phyloP scores from a whole-genome alignment of 2,329 filamentous ascomycete genomes.

The Chrysosporium keratinophilum region DNA sequence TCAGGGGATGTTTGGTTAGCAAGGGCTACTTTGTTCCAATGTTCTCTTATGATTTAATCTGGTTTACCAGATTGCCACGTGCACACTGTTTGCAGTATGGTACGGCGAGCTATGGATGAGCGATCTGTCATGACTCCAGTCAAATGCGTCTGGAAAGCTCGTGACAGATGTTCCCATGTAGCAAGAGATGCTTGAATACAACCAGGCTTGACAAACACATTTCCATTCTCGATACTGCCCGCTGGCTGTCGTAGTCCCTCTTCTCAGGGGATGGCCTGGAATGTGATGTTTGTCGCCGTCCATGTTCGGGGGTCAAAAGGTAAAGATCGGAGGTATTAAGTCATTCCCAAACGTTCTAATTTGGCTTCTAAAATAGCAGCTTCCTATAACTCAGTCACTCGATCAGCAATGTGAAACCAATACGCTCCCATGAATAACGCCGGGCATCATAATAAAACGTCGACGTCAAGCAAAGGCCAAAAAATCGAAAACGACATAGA shows the following conservation, averaged over 20 bases:
- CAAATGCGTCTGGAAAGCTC: background rate
- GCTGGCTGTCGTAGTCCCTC: background rate
- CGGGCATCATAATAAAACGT: constrained; percentile 5
- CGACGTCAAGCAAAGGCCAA: background rate
- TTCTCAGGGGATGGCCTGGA: background rate
- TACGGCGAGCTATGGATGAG: background rate
- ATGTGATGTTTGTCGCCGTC: background rate
- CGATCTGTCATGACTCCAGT: background rate
- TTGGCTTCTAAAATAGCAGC: constrained; percentile 4
- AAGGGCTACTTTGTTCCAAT: background rate
- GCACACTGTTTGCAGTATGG: background rate
- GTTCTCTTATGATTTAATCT: background rate
- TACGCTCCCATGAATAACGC: constrained; percentile 10
- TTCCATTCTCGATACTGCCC: background rate
- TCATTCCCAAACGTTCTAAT: constrained; percentile 5
- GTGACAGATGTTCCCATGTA: background rate
- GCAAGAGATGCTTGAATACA: background rate
- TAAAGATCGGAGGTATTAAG: background rate
- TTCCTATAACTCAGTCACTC: constrained; percentile 3
- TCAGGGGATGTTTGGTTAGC: background rate
- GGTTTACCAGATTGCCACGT: background rate
- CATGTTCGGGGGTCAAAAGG: background rate
- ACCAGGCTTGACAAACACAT: background rate
- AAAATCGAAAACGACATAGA: constrained; percentile 1
- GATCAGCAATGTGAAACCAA: constrained; percentile 12